These are phyloP conservation scores for Talaromyces trachyspermus DNA, from an alignment of 495 filamentous ascomycete genomes.

Conservation along the genomic window DNA sequence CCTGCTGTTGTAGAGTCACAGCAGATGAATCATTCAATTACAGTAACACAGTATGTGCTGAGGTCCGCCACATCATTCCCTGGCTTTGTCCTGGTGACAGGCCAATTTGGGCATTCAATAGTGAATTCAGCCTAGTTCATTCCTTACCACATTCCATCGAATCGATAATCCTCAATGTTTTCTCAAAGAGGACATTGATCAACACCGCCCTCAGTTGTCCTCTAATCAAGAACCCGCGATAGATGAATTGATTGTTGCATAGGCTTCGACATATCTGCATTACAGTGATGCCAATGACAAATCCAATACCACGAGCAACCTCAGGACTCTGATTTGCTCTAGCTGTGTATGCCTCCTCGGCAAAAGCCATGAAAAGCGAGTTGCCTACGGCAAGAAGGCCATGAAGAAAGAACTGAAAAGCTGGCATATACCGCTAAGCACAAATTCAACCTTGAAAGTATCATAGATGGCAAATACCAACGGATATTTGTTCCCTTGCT, in stretches of 20 bases:
- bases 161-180: slow-evolving; percentile 75
- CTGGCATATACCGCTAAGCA: slow-evolving; percentile 70
- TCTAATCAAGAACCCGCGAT: slow-evolving; percentile 71
- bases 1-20: no score
- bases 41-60: no score
- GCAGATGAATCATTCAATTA: no score
- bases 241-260: slow-evolving; percentile 74
- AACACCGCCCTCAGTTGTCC: slow-evolving; percentile 68
- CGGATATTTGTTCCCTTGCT: slow-evolving; percentile 63
- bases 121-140: no score
- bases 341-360: slow-evolving; percentile 66
- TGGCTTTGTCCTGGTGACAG: no score
- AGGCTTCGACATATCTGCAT: slow-evolving; percentile 73
- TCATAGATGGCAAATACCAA: slow-evolving; percentile 79
- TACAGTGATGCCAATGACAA: slow-evolving; percentile 64
- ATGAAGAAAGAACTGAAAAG: slow-evolving; percentile 62
- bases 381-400: slow-evolving; percentile 66
- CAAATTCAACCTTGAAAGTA: slow-evolving; percentile 78
- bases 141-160: no score
- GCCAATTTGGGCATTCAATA: no score
- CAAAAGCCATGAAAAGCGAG: slow-evolving; percentile 71
- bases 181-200: slow-evolving; percentile 70
- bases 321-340: slow-evolving; percentile 43
- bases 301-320: slow-evolving; percentile 61
- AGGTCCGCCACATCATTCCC: no score